Conservation (phyloP, 768 basidiomycete species). For the Mycena metata region DNA sequence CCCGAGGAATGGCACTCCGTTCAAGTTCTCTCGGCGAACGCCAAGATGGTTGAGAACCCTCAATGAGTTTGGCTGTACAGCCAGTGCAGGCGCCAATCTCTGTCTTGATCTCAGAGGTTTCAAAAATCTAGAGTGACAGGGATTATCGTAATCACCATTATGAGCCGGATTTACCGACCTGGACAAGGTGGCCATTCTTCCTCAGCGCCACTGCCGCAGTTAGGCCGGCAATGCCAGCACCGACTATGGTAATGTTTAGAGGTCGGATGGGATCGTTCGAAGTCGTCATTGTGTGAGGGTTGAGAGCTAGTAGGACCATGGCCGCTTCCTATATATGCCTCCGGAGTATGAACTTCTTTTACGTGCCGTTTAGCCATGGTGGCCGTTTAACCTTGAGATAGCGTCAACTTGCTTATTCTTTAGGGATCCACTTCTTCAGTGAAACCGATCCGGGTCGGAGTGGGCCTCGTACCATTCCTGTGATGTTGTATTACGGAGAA, state of each 20-base stretch:
- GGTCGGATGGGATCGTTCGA: background rate
- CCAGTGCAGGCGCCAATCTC: conserved; percentile 32
- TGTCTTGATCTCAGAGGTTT: conserved; percentile 25
- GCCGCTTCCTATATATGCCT: too few relatives aligned
- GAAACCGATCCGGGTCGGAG: too few relatives aligned
- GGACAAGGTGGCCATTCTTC: conserved; percentile 24
- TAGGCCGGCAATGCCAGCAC: conserved; percentile 32
- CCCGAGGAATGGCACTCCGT: conserved; percentile 13
- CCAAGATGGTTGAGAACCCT: conserved; percentile 29
- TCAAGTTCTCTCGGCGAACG: conserved; percentile 15
- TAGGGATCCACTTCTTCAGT: too few relatives aligned
- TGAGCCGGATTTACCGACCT: conserved; percentile 17
- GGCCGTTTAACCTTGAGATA: too few relatives aligned
- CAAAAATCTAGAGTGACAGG: conserved; percentile 23
- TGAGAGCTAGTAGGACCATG: too few relatives aligned
- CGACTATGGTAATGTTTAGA: conserved; percentile 28
- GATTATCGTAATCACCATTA: too few relatives aligned
- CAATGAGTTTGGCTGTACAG: conserved; percentile 21
- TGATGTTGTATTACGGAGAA: too few relatives aligned
- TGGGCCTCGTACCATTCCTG: too few relatives aligned
- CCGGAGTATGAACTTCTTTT: too few relatives aligned
- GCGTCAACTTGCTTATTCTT: too few relatives aligned
- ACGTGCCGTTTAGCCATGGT: background rate
- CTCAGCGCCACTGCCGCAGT: conserved; percentile 30
- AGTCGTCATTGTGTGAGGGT: background rate